These are phyloP conservation scores for Scleroderma bovista DNA, from an alignment of 768 basidiomycete species.

Conservation along the genomic window DNA sequence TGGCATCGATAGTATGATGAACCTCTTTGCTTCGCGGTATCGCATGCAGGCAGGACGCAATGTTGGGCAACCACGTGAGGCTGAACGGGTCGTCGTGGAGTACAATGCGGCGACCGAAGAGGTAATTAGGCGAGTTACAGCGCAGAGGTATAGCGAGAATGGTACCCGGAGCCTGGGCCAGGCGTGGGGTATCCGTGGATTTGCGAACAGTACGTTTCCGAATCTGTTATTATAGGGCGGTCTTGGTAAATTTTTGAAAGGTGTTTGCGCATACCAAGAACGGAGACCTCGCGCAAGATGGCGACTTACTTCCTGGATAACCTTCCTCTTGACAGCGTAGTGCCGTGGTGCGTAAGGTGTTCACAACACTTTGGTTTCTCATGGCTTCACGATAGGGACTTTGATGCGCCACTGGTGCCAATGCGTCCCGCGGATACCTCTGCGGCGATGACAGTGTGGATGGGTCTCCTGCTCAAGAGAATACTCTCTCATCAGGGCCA, in stretches of 20 bases:
- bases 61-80: too few species aligned
- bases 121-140: too few species aligned
- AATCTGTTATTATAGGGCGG: neutral
- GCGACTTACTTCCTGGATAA: slow-evolving; percentile 57
- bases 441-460: slow-evolving; percentile 59
- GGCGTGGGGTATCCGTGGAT: slow-evolving; percentile 26
- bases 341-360: slow-evolving; percentile 69
- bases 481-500: slow-evolving; percentile 26
- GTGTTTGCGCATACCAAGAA: slow-evolving; percentile 56
- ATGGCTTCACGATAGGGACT: slow-evolving; percentile 48
- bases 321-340: slow-evolving; percentile 54
- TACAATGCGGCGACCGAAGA: too few species aligned
- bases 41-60: too few species aligned
- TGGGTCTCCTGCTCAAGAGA: slow-evolving; percentile 48
- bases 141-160: slow-evolving; percentile 46
- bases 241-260: slow-evolving; percentile 17
- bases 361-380: neutral
- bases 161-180: slow-evolving; percentile 28
- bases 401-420: slow-evolving; percentile 57
- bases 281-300: slow-evolving; percentile 49
- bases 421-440: slow-evolving; percentile 64
- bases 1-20: too few species aligned
- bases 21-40: too few species aligned
- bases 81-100: too few species aligned
- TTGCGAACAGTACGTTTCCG: slow-evolving; percentile 15